These are phyloP conservation scores for Penicillium desertorum DNA, from an alignment of 495 filamentous ascomycete genomes.

Conservation along the genomic window DNA sequence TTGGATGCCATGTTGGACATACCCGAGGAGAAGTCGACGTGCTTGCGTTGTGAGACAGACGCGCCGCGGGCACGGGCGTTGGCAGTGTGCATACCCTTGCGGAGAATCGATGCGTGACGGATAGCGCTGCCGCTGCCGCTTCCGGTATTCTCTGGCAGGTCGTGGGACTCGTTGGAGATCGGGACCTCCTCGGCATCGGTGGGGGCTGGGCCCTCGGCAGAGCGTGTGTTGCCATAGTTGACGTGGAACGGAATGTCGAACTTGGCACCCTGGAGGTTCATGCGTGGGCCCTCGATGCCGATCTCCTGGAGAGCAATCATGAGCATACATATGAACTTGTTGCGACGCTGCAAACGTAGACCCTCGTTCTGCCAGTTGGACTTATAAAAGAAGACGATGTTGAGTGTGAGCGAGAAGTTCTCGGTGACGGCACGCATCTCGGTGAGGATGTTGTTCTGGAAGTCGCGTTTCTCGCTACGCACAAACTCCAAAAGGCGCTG, in stretches of 20 bases:
- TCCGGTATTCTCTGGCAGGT: conserved; percentile 33
- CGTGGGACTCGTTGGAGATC: conserved; percentile 16
- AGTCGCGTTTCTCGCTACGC: conserved; percentile 83
- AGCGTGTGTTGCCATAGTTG: conserved; percentile 37
- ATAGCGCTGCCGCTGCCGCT: conserved; percentile 25
- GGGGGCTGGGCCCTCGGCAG: conserved; percentile 14
- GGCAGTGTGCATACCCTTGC: conserved; percentile 46
- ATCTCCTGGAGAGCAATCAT: conserved; percentile 84
- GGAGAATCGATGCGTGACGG: conserved; percentile 54
- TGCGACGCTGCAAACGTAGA: conserved; percentile 82
- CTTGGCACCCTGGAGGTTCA: conserved; percentile 67
- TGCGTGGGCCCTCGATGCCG: conserved; percentile 83
- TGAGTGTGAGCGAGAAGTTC: conserved; percentile 74
- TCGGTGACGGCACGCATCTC: conserved; percentile 71
- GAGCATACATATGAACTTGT: conserved; percentile 92
- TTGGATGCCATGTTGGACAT: conserved; percentile 59
- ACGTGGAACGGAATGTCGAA: conserved; percentile 61
- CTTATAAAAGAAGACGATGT: conserved; percentile 98
- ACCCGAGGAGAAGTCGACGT: conserved; percentile 75
- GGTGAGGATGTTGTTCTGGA: conserved; percentile 85
- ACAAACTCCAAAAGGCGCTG: conserved; percentile 84
- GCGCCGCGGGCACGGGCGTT: conserved; percentile 54
- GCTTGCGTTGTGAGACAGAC: conserved; percentile 57
- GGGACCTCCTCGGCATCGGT: conserved; percentile 22
- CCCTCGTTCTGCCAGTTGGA: conserved; percentile 93